phyloP scores from a whole-genome alignment of 495 filamentous ascomycete species.

The Talaromyces thailandensis region DNA sequence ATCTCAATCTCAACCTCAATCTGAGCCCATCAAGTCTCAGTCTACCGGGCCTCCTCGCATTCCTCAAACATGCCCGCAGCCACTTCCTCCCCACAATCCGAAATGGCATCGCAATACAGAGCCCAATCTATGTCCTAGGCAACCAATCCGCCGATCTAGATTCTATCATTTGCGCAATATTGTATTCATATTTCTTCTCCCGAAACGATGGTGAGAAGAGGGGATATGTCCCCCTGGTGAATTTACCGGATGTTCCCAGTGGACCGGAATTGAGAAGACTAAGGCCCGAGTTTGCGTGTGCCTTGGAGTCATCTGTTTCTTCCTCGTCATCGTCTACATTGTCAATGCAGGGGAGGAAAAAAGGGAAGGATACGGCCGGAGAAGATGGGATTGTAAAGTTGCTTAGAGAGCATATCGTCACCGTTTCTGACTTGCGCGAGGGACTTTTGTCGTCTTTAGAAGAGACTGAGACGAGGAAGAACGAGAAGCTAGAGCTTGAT shows the following conservation, averaged over 20 bases:
- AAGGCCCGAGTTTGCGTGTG: slow-evolving; percentile 63
- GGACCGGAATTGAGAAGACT: slow-evolving; percentile 48
- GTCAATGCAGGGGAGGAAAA: neutral
- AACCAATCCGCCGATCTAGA: slow-evolving; percentile 67
- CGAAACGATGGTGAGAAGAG: slow-evolving; percentile 33
- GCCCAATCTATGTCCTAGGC: slow-evolving; percentile 36
- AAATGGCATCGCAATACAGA: slow-evolving; percentile 14
- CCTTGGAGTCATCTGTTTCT: slow-evolving; percentile 31
- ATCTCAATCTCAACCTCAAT: neutral
- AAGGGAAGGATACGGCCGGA: neutral
- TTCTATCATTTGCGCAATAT: slow-evolving; percentile 76
- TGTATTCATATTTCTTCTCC: slow-evolving; percentile 75
- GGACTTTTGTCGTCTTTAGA: neutral
- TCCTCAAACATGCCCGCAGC: slow-evolving; percentile 28
- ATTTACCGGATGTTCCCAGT: slow-evolving; percentile 56
- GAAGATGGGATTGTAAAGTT: slow-evolving; percentile 13
- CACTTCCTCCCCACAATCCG: slow-evolving; percentile 23
- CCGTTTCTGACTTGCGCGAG: slow-evolving; percentile 27
- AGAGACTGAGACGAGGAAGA: slow-evolving; percentile 11
- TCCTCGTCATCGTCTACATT: slow-evolving; percentile 12
- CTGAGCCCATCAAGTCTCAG: neutral
- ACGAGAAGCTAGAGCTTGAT: slow-evolving; percentile 16
- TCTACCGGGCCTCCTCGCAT: slow-evolving; percentile 20
- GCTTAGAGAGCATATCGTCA: slow-evolving; percentile 32
- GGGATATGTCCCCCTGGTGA: slow-evolving; percentile 73